Conservation (phyloP, 2,329 filamentous ascomycete genomes). For the Atkinsonella texensis region DNA sequence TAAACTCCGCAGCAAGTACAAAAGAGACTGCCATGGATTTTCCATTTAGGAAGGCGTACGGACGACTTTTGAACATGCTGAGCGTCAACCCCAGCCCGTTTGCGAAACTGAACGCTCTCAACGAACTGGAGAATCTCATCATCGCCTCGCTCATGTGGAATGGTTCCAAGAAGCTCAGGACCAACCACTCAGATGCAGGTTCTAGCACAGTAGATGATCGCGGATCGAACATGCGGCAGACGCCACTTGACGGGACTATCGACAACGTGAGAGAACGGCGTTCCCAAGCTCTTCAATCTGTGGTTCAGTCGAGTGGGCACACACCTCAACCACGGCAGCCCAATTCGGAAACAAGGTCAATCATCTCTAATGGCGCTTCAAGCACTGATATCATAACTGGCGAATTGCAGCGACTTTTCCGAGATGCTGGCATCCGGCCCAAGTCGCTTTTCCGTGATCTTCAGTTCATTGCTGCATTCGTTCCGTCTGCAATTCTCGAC, state of each 20-base stretch:
- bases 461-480: conserved; percentile 60
- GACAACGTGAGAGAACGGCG: conserved; percentile 59
- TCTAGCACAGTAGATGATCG: conserved; percentile 24
- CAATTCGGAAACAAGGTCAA: conserved; percentile 34
- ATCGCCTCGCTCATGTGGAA: conserved; percentile 50
- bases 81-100: conserved; percentile 82
- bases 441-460: conserved; percentile 72
- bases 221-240: conserved; percentile 22
- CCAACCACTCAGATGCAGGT: conserved; percentile 25
- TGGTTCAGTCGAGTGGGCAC: conserved; percentile 16
- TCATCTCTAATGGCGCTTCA: conserved; percentile 35
- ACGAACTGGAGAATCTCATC: conserved; percentile 74
- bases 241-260: conserved; percentile 52
- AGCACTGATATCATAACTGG: conserved; percentile 54
- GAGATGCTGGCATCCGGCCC: conserved; percentile 56
- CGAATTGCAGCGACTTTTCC: conserved; percentile 55
- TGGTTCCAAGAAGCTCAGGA: conserved; percentile 21
- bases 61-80: conserved; percentile 71
- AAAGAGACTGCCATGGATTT: conserved; percentile 39
- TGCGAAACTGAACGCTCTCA: conserved; percentile 70
- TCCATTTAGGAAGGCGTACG: conserved; percentile 70
- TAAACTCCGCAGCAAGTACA: background rate
- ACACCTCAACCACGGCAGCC: conserved; percentile 28
- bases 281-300: conserved; percentile 34
- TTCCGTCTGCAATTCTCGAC: conserved; percentile 48